These are phyloP conservation scores for Plasmodium coatneyi DNA, from an alignment of 169 alveolate genomes.

Conservation along the genomic window DNA sequence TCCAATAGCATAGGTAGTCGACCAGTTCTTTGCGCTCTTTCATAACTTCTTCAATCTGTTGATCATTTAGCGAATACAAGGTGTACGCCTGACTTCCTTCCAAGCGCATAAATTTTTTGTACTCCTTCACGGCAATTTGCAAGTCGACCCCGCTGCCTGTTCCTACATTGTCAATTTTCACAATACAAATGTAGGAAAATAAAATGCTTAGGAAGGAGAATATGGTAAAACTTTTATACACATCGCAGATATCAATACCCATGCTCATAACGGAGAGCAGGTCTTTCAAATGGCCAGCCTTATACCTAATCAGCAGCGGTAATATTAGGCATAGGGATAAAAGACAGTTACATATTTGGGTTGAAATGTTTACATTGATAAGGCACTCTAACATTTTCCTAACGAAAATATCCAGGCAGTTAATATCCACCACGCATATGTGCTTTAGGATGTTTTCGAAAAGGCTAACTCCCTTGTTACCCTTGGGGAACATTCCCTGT, in stretches of 20 bases:
- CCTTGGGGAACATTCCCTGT: slow-evolving; percentile 71
- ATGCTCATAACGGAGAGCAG: slow-evolving; percentile 42
- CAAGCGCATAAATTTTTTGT: slow-evolving; percentile 6
- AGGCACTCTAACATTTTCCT: slow-evolving; percentile 60
- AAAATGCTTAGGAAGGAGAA: slow-evolving; percentile 58
- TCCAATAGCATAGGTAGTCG: slow-evolving; percentile 64
- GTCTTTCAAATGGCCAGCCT: slow-evolving; percentile 35
- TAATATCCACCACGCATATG: slow-evolving; percentile 49
- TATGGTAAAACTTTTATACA: slow-evolving; percentile 68
- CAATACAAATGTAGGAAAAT: slow-evolving; percentile 62
- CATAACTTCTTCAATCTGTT: slow-evolving; percentile 14
- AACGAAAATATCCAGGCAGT: slow-evolving; percentile 52
- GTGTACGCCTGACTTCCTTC: slow-evolving; percentile 1
- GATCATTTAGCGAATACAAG: not conserved
- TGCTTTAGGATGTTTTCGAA: slow-evolving; percentile 73
- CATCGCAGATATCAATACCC: slow-evolving; percentile 71
- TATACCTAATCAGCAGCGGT: slow-evolving; percentile 63
- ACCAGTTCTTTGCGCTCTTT: slow-evolving; percentile 41
- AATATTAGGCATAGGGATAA: slow-evolving; percentile 61
- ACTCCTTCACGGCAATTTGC: slow-evolving; percentile 2
- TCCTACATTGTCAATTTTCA: slow-evolving; percentile 25
- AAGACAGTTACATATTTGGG: slow-evolving; percentile 63
- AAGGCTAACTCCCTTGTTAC: slow-evolving; percentile 50
- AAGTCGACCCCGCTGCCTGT: not conserved
- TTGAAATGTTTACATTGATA: slow-evolving; percentile 45